These are phyloP conservation scores for Neurospora tetraspora DNA, from an alignment of 495 filamentous ascomycete genomes.

Conservation along the genomic window DNA sequence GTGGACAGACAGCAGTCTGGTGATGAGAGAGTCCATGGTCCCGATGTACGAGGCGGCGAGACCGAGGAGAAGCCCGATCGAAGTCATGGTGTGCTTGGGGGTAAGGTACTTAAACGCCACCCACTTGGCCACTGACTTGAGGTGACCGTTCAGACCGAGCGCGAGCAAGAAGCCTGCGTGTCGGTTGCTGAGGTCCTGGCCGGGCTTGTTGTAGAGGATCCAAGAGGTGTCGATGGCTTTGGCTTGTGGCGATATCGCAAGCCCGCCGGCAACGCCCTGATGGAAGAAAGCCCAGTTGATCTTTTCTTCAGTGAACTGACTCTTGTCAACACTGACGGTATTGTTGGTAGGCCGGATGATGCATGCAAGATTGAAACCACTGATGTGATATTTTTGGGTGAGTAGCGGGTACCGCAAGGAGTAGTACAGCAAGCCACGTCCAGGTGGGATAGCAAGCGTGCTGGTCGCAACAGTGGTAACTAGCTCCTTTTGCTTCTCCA, in stretches of 20 bases:
- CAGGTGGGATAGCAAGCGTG: constrained; percentile 77
- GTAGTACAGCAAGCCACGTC: constrained; percentile 75
- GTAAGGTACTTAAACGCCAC: constrained; percentile 97
- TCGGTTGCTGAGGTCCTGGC: constrained; percentile 73
- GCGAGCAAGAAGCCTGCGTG: constrained; percentile 91
- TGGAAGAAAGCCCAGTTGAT: constrained; percentile 98
- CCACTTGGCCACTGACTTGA: constrained; percentile 92
- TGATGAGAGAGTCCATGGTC: constrained; percentile 92
- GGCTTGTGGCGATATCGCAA: constrained; percentile 81
- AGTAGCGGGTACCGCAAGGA: constrained; percentile 72
- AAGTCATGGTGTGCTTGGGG: constrained; percentile 97
- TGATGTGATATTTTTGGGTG: constrained; percentile 80
- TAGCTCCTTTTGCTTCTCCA: constrained; percentile 87
- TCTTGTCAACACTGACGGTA: constrained; percentile 78
- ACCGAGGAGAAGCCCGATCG: constrained; percentile 85
- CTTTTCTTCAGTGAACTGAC: constrained; percentile 82
- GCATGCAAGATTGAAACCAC: constrained; percentile 79
- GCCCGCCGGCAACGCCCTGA: constrained; percentile 78
- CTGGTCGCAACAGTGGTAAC: constrained; percentile 75
- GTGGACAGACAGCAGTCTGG: constrained; percentile 92
- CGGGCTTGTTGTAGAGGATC: constrained; percentile 96
- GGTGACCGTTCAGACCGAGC: constrained; percentile 88
- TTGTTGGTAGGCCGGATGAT: constrained; percentile 85
- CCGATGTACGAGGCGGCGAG: constrained; percentile 88
- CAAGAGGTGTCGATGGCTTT: constrained; percentile 95